These are phyloP conservation scores for Saccharomycopsis phalli DNA, from an alignment of 1,139 yeast species.

Conservation along the genomic window DNA sequence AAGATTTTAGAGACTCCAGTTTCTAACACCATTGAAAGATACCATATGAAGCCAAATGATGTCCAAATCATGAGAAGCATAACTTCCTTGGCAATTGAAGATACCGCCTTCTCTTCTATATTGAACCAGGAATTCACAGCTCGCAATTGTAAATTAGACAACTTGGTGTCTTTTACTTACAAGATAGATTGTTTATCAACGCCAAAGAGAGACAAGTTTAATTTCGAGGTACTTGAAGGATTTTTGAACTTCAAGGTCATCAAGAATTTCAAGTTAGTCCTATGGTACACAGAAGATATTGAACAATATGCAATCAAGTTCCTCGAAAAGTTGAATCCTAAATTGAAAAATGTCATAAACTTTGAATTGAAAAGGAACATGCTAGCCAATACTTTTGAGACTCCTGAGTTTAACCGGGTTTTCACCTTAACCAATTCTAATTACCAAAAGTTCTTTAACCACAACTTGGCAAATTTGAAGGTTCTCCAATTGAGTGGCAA, in stretches of 20 bases:
- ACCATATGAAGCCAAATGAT: too few species aligned
- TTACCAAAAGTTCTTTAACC: slow-evolving; percentile 8
- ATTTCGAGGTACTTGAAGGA: slow-evolving; percentile 7
- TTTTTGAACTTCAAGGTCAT: slow-evolving; percentile 10
- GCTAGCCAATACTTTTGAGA: slow-evolving; percentile 12
- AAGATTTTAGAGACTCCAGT: slow-evolving; percentile 12
- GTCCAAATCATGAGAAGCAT: slow-evolving; percentile 2
- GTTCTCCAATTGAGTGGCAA: slow-evolving; percentile 15
- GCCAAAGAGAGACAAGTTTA: slow-evolving; percentile 11
- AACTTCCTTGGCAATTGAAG: slow-evolving; percentile 16
- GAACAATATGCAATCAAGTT: slow-evolving; percentile 13
- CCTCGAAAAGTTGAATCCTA: slow-evolving; percentile 6
- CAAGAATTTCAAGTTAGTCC: slow-evolving; percentile 13
- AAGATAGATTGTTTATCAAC: slow-evolving; percentile 15
- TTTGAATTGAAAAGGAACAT: slow-evolving; percentile 17
- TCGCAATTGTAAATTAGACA: slow-evolving; percentile 1
- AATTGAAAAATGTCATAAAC: slow-evolving; percentile 9
- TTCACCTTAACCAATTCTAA: slow-evolving; percentile 11
- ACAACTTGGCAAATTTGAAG: slow-evolving; percentile 10
- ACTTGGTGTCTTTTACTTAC: slow-evolving; percentile 13
- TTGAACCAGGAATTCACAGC: background rate
- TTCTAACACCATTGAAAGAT: too few species aligned
- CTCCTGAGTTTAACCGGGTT: slow-evolving; percentile 10
- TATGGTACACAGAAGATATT: slow-evolving; percentile 18
- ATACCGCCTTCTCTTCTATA: slow-evolving; percentile 4